A percentile compares a stretch with the other conserved stretches of the same genome.
These are phyloP conservation scores for Prunus mume DNA, from an alignment of 306 rosid genomes.

Conservation along the genomic window DNA sequence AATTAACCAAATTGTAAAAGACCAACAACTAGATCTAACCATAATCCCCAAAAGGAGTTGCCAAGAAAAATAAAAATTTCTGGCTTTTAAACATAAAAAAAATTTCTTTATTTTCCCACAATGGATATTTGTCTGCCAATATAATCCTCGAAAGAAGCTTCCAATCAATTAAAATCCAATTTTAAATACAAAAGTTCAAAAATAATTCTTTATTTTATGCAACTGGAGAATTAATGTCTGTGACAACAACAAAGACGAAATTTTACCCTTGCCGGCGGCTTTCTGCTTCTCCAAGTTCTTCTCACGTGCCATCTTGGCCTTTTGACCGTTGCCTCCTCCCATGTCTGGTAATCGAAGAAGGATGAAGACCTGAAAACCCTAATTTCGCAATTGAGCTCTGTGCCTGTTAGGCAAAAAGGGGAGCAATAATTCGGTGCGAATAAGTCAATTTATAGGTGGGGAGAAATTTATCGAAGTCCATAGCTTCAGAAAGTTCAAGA, in stretches of 20 bases:
- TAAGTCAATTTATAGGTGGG: background rate
- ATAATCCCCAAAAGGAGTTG: background rate
- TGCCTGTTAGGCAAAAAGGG: background rate
- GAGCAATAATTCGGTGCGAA: background rate
- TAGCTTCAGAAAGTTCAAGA: background rate
- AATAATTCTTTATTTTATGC: background rate
- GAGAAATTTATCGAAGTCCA: background rate
- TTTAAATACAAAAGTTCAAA: background rate
- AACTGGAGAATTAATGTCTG: background rate
- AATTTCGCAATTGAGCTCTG: conserved; percentile 18
- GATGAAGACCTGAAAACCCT: conserved; percentile 54
- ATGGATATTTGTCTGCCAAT: background rate
- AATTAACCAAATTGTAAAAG: background rate
- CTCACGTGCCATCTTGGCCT: conserved; percentile 58
- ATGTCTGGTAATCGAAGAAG: conserved; percentile 27
- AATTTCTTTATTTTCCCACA: background rate
- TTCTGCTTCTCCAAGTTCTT: conserved; percentile 46
- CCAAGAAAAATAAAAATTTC: background rate
- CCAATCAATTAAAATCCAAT: background rate
- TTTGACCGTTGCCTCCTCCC: conserved; percentile 63
- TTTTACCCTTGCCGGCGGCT: conserved; percentile 42
- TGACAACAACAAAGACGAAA: background rate
- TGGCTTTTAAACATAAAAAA: background rate
- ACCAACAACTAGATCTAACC: conserved; percentile 20
- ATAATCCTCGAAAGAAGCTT: background rate